Conservation (phyloP, 208 protist species). For the Naegleria lovaniensis region DNA sequence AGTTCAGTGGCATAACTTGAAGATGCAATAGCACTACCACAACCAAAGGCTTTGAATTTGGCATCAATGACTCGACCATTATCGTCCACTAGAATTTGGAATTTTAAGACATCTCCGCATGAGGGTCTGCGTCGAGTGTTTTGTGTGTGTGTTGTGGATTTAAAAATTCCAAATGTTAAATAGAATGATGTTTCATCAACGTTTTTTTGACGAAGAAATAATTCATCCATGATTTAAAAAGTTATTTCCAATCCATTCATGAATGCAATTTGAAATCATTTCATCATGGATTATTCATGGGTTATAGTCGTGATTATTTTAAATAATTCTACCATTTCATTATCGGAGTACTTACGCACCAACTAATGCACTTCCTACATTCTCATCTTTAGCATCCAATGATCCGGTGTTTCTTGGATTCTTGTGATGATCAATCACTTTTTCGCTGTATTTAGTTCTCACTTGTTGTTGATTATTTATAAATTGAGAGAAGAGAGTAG, state of each 20-base stretch:
- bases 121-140: slow-evolving; percentile 64
- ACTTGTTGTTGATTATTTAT: neutral
- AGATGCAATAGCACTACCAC: slow-evolving; percentile 96
- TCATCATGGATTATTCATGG: too few species aligned
- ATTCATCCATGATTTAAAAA: too few species aligned
- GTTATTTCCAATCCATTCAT: too few species aligned
- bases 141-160: too few species aligned
- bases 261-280: neutral
- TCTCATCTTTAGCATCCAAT: slow-evolving; percentile 81
- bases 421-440: slow-evolving; percentile 97
- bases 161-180: too few species aligned
- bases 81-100: slow-evolving; percentile 90
- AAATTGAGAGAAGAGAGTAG: too few species aligned
- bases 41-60: slow-evolving; percentile 86
- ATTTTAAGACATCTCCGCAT: slow-evolving; percentile 98
- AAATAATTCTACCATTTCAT: too few species aligned
- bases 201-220: too few species aligned
- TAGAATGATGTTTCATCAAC: too few species aligned
- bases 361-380: slow-evolving; percentile 96
- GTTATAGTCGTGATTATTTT: too few species aligned
- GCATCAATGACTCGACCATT: slow-evolving; percentile 84
- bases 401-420: slow-evolving; percentile 96
- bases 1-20: slow-evolving; percentile 94
- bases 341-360: slow-evolving; percentile 59
- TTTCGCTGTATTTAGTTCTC: slow-evolving; percentile 74